Base-by-base conservation (phyloP, 345 rosid species). In the Linum tenue region DNA sequence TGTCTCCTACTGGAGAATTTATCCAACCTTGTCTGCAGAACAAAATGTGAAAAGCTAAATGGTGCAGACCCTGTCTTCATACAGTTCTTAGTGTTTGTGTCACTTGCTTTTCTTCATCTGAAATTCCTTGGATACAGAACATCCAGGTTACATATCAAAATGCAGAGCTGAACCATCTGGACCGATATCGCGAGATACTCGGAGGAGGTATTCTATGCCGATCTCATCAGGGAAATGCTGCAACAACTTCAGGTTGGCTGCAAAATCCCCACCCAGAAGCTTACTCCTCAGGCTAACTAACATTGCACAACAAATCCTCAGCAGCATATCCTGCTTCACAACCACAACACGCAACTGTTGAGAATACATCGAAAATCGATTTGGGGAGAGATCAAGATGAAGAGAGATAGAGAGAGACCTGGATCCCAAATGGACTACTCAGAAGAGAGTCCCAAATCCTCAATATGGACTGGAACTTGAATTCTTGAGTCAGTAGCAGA, bases 381-480 rank as follows among this genome's bases (percentile, higher is more conserved):
- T 36, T 39, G 5, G 17, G 31, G 10, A 56, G 39, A 3, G 14
- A 16, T 3, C 22, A 16, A 39, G 11, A 3, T 1, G 40, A 4
- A 3, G 11, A 31, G 42, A 39, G 59, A 55, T 16, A 62, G 67
- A 58, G 59, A 73, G 38, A 60, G 55, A 84, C 89, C 89, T 85
- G 85, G 66, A 85, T 65, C 11, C 90, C 90, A 55, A 61, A 83
- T 10, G 85, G 85, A 76, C 80, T 83, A 63, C 94, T 79, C 63
- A 87, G 67, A 72, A 87, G 80, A 76, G 90, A 73, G 78, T 87
- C 88, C 94, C 94, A 87, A 55, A 87, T 87, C 76, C 94, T 77
- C 67, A 83, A 70, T 74, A 87, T 83, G 58, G 83, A 71, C 35
- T 76, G 85, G 63, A 85, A 79, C 70, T 75, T 71, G 74, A 87